Evolutionary conservation across 768 basidiomycete species (phyloP), one percentile per base, ranked within the genome.

Genomic region (Calocybe cyanea): DNA sequence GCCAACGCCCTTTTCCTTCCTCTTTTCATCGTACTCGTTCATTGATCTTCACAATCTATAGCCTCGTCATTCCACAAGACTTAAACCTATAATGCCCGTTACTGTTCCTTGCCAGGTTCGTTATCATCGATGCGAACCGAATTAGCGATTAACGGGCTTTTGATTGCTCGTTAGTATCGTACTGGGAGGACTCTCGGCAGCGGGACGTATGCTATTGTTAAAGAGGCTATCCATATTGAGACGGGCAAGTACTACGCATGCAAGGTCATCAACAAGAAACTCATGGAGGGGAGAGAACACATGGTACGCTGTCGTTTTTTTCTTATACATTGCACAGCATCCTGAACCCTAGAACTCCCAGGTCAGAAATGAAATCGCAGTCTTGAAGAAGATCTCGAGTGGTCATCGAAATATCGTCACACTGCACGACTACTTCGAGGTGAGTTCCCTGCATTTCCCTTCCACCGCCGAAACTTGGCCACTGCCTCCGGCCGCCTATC

Each of bases 181-280:
- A 92, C 91, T 7, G 91, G 91, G 52, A 87, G 83, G 64, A 89
- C 86, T 4, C 81, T 87, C 32, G 90, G 89, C 19, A 92, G 87
- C 59, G 93, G 93, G 38, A 96, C 93, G 34, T 97, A 96, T 60
- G 91, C 91, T 49, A 91, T 93, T 63, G 91, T 92, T 38, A 92
- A 92, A 68, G 92, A 96, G 71, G 93, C 93, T 36, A 88, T 94
- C 19, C 92, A 95, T 60, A 85, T 95, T 71, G 84, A 87, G 70
- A 92, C 92, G 1, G 73, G 73, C 49, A 80, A 96, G 65, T 95
- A 94, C 70, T 98, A 87, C 73, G 96, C 95, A 17, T 97, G 94
- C 80, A 99, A 99, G 68, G 96, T 98, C 59, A 93, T 97, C 70
- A 97, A 95, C 82, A 98, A 98, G 78, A 92, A 94, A 60, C 81